Conservation (phyloP, 176 grass and related monocot species). For the Triticum urartu region DNA sequence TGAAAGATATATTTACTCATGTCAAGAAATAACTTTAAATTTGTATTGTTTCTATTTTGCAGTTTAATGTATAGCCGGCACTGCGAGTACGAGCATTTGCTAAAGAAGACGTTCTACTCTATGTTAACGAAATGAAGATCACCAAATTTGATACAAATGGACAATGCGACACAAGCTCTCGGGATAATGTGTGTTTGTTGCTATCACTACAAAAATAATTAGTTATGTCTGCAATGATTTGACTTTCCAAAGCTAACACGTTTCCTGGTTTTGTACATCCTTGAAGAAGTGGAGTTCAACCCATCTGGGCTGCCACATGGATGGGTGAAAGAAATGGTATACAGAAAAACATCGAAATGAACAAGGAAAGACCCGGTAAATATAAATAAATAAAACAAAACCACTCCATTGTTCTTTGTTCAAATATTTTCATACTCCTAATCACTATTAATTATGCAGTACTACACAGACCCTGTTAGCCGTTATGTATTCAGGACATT, state of each 20-base stretch:
- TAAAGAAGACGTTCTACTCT: slow-evolving; percentile 39
- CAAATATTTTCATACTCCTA: background rate
- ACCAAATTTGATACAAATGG: background rate
- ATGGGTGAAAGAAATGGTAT: slow-evolving; percentile 38
- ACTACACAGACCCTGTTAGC: slow-evolving; percentile 39
- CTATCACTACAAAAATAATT: background rate
- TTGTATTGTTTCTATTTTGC: background rate
- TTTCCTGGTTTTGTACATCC: slow-evolving; percentile 19
- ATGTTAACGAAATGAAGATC: slow-evolving; percentile 21
- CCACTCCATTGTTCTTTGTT: background rate
- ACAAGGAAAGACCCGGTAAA: slow-evolving; percentile 44
- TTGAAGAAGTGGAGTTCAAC: slow-evolving; percentile 36
- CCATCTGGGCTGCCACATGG: slow-evolving; percentile 35
- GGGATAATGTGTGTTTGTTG: slow-evolving; percentile 15
- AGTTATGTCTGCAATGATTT: background rate
- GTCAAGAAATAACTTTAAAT: background rate
- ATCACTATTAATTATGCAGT: slow-evolving; percentile 30
- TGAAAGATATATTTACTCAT: background rate
- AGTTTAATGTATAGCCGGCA: slow-evolving; percentile 29
- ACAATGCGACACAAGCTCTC: slow-evolving; percentile 23
- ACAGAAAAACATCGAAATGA: slow-evolving; percentile 29
- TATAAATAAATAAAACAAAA: background rate
- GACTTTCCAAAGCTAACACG: background rate
- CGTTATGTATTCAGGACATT: slow-evolving; percentile 38
- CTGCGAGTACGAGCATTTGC: background rate